Evolutionary conservation across 108 stramenopile genomes (phyloP).

Genomic region (Mediolabrus comicus): DNA sequence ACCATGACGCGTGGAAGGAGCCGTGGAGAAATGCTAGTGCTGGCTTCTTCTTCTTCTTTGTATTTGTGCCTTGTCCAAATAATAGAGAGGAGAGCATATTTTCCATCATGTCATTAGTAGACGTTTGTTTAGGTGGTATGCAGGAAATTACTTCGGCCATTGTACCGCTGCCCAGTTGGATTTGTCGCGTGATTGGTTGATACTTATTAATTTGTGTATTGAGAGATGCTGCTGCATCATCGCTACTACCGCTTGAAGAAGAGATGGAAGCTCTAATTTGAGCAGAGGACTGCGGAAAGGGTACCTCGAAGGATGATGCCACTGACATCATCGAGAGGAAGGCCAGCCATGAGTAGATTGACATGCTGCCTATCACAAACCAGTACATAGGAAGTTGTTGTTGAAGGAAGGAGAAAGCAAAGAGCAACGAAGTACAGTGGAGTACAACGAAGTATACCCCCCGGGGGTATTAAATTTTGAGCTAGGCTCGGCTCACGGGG

Average conservation of each 20-base stretch:
- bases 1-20: constrained; percentile 62
- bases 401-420: too few relatives aligned
- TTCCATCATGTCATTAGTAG: background rate
- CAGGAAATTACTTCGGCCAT: constrained; percentile 34
- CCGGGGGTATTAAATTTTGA: too few relatives aligned
- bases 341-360: background rate
- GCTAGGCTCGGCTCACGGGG: too few relatives aligned
- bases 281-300: constrained; percentile 14
- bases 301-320: constrained; percentile 8
- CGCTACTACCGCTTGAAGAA: background rate
- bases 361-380: too few relatives aligned
- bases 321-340: background rate
- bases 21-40: constrained; percentile 53
- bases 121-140: background rate
- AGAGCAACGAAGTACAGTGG: too few relatives aligned
- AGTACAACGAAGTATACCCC: too few relatives aligned
- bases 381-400: too few relatives aligned
- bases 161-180: constrained; percentile 31
- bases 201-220: background rate
- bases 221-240: background rate
- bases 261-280: constrained; percentile 24
- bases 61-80: background rate
- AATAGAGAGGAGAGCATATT: constrained; percentile 17
- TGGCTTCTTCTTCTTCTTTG: constrained; percentile 23
- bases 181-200: constrained; percentile 10